Evolutionary conservation across 805 yeast species (phyloP).

Genomic region (Wickerhamiella nectarea): DNA sequence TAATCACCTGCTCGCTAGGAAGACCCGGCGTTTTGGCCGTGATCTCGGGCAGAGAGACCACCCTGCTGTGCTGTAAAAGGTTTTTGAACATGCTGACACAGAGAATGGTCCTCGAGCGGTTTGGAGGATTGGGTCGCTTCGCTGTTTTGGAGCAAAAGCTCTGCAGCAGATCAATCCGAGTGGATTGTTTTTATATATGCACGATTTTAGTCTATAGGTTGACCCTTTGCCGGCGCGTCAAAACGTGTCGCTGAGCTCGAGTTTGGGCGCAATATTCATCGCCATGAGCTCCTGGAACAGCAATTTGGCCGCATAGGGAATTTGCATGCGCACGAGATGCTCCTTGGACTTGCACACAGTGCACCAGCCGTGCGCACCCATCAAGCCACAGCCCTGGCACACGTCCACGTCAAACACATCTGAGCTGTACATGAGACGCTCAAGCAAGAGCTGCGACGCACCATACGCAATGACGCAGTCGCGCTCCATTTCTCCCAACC

Average conservation of each 20-base stretch:
- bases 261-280: conserved; percentile 98
- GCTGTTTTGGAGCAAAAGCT: too few relatives aligned
- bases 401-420: conserved; percentile 97
- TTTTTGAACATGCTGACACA: conserved; percentile 13
- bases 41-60: conserved; percentile 18
- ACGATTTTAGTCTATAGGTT: too few relatives aligned
- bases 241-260: conserved; percentile 78
- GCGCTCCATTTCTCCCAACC: conserved; percentile 99
- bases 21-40: conserved; percentile 12
- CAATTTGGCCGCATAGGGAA: conserved; percentile 97
- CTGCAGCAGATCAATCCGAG: too few relatives aligned
- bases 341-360: conserved; percentile 88
- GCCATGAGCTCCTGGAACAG: conserved; percentile 92
- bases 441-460: conserved; percentile 86
- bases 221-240: too few relatives aligned
- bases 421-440: conserved; percentile 89
- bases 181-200: too few relatives aligned
- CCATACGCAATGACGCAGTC: conserved; percentile 99
- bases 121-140: too few relatives aligned
- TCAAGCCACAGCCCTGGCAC: conserved; percentile 84
- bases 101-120: too few relatives aligned
- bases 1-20: conserved; percentile 23
- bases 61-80: conserved; percentile 20
- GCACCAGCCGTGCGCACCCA: conserved; percentile 98
- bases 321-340: conserved; percentile 78